Base-by-base conservation (phyloP, 345 rosid species). In the Adansonia digitata region DNA sequence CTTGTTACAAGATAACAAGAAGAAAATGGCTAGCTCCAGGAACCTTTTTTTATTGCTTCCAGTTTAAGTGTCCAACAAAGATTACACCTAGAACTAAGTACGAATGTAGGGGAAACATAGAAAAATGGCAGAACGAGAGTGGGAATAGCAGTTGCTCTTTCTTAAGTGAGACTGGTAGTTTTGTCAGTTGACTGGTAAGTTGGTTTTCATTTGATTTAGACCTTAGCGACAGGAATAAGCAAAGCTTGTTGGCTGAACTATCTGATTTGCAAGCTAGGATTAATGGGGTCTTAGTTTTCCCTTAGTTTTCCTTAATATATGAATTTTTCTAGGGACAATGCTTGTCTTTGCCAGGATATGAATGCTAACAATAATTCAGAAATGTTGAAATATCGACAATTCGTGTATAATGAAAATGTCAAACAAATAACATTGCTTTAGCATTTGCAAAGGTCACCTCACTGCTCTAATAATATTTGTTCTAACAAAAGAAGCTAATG, bases 161-260 rank as follows among this genome's bases (percentile, higher is more conserved):
- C 17, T 0, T 0, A 7, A 45, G 26, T 18, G 73, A 77, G 83
- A 77, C 75, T 20, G 84, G 78, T 81, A 77, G 81, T 35, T 81
- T 67, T 53, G 37, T 24, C 75, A 1, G 77, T 81, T 75, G 84
- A 81, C 84, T 81, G 79, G 68, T 81, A 81, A 71, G 81, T 81
- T 74, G 31, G 71, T 56, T n/a, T 5, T 70, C 18, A 31, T 70
- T 27, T n/a, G n/a, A n/a, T n/a, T n/a, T n/a, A n/a, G n/a, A n/a
- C n/a, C n/a, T n/a, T 53, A 7, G 34, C 43, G 7, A n/a, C 42
- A 35, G 2, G 5, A 35, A 17, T 34, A 24, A 62, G 26, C 68
- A 62, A 18, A 62, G 5, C 26, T n/a, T 35, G 45, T 18, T 62
- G 43, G 27, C 45, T 35, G 18, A 22, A 29, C 60, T 22, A 1